Evolutionary conservation across 805 yeast genomes (phyloP), one percentile per base, ranked within the genome.

Genomic region (Yarrowia sp.): DNA sequence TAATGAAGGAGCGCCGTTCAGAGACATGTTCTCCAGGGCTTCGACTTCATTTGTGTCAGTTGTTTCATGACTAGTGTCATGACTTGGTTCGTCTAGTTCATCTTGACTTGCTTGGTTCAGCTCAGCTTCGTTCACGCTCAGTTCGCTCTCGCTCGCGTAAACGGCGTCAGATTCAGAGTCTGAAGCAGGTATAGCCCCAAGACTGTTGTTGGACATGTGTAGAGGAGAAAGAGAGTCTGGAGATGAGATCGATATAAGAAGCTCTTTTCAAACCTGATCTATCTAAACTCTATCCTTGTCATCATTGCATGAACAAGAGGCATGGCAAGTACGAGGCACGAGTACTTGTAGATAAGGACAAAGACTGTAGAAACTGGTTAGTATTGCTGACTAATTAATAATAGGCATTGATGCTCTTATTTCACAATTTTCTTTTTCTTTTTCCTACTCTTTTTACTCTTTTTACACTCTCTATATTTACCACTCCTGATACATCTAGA

Each of bases 101-200:
- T 26, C 30, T 26, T 26, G 30, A 26, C n/a, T n/a, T n/a, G n/a
- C n/a, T n/a, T n/a, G n/a, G n/a, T n/a, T n/a, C n/a, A n/a, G n/a
- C n/a, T n/a, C n/a, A n/a, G n/a, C n/a, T n/a, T n/a, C n/a, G 17
- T 33, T 33, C 36, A 33, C 12, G 3, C 1, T 33, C 36, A 33
- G 36, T 6, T 33, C 36, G 17, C 12, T 14, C 16, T 36, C 40
- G 21, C 21, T 36, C 7, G 40, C 40, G 19, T 26, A 24, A 10
- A 35, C 43, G 8, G 24, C 35, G 2, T 54, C 61, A 6, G 35
- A 26, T 24, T 54, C 61, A 3, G 44, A 36, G 17, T 54, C 61
- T 11, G 61, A 54, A 36, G 61, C 61, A 1, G 61, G 61, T 36
- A 54, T 54, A 22, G 61, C 61, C 12, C 61, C 61, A 36, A 54